Evolutionary conservation across 2,329 filamentous ascomycete genomes (phyloP).

Genomic region (Colletotrichum gigasporum): DNA sequence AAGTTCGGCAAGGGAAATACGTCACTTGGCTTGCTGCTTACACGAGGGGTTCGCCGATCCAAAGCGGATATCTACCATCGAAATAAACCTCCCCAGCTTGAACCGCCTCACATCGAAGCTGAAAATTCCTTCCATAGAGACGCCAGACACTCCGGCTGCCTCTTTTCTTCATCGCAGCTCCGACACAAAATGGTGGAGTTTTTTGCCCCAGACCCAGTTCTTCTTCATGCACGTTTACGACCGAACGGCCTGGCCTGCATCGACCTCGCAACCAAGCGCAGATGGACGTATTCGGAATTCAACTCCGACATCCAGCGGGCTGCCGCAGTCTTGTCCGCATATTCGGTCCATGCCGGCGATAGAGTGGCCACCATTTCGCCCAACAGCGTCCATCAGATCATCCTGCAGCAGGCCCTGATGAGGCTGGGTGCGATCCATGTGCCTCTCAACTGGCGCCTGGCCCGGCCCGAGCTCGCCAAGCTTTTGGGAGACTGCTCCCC

Average conservation of each 20-base stretch:
- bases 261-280: conserved; percentile 25
- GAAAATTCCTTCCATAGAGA: background rate
- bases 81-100: background rate
- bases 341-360: conserved; percentile 13
- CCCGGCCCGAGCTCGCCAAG: conserved; percentile 23
- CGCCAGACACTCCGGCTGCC: background rate
- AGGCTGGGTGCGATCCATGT: conserved; percentile 21
- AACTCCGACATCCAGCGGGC: conserved; percentile 25
- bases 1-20: background rate
- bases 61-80: background rate
- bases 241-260: conserved; percentile 27
- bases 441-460: conserved; percentile 28
- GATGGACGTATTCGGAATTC: conserved; percentile 30
- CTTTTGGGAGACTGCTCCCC: conserved; percentile 16
- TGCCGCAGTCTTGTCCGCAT: conserved; percentile 1
- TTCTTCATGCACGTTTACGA: conserved; percentile 27
- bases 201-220: conserved; percentile 20
- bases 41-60: too few relatives aligned
- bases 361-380: conserved; percentile 17
- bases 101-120: background rate
- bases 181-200: background rate
- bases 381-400: conserved; percentile 30
- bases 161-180: background rate
- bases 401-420: conserved; percentile 24
- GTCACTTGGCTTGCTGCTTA: too few relatives aligned